Evolutionary conservation across 768 basidiomycete species (phyloP), one percentile per base, ranked within the genome.

Genomic region (Kockovaella imperatae): DNA sequence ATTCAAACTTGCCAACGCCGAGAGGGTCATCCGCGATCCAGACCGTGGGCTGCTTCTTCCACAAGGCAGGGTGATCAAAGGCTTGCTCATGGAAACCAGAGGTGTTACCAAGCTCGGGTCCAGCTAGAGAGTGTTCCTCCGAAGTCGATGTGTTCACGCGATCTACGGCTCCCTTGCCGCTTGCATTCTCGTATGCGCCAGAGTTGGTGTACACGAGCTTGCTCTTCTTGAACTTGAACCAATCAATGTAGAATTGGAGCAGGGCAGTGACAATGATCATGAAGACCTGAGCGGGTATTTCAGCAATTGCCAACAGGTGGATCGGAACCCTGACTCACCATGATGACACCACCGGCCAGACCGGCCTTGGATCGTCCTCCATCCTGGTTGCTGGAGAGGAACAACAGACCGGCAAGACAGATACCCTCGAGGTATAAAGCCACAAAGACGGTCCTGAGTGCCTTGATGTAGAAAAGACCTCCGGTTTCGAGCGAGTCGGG

Each of bases 401-500:
- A 73, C 58, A 73, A 68, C 31, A 73, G 51, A 21, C 68, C 72
- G 18, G 59, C 56, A 21, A 73, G 50, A 47, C 68, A 71, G 59
- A 73, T 59, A 32, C 61, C 63, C 47, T 70, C 60, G 48, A 73
- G 53, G 58, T 73, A 73, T 5, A 73, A 54, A 2, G 61, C 52
- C 42, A 69, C 66, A 40, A 73, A 72, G 54, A 74, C 57, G 26
- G 71, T 70, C 30, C 63, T 59, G 35, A 74, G 56, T 11, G 70
- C 73, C 47, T 67, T 70, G 50, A 71, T 67, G 64, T 72, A 74
- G 60, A 67, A 74, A 21, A 64, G 59, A 25, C 73, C 73, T n/a
- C 71, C 71, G n/a, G 73, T 71, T 51, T 74, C 73, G 41, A 64
- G 56, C 13, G 53, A 49, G 39, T 68, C 68, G 28, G 64, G 62